Percentiles rank a stretch among this genome's conserved stretches.
These are phyloP conservation scores for Scortechinia acanthostroma DNA, from an alignment of 2,329 filamentous ascomycete genomes.

Conservation along the genomic window DNA sequence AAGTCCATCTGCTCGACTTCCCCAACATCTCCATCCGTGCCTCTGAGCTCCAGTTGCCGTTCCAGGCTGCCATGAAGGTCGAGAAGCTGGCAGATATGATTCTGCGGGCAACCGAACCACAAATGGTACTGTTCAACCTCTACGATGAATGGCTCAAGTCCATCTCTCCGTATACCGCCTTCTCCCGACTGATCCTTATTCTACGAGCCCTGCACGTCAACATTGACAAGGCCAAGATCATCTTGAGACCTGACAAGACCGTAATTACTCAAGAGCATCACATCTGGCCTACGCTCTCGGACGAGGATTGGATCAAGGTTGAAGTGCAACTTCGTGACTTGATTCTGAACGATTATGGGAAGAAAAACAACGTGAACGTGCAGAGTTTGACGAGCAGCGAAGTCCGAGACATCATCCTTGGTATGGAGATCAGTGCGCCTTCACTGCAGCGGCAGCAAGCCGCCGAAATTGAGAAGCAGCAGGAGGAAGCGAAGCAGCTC, in stretches of 20 bases:
- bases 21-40: conserved; percentile 98
- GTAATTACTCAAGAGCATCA: conserved; percentile 98
- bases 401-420: conserved; percentile 94
- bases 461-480: conserved; percentile 97
- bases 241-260: conserved; percentile 91
- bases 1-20: conserved; percentile 95
- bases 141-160: conserved; percentile 99
- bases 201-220: conserved; percentile 93
- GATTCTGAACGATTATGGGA: conserved; percentile 96
- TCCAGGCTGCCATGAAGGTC: conserved; percentile 99
- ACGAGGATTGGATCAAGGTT: conserved; percentile 99
- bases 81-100: conserved; percentile 99
- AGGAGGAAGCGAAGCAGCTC: conserved; percentile 91
- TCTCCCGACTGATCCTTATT: conserved; percentile 89
- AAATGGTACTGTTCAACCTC: conserved; percentile 98
- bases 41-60: conserved; percentile 90
- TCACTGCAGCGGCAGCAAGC: conserved; percentile 98
- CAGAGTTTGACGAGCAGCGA: conserved; percentile 93
- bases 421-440: conserved; percentile 98
- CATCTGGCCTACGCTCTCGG: conserved; percentile 89
- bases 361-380: conserved; percentile 99
- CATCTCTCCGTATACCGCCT: conserved; percentile 96
- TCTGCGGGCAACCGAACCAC: conserved; percentile 90
- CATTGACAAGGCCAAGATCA: conserved; percentile 93
- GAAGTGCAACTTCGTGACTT: conserved; percentile 91